Evolutionary conservation across 106 monocot species (phyloP), one percentile per base, ranked within the genome.

Genomic region (Apostasia ramifera): DNA sequence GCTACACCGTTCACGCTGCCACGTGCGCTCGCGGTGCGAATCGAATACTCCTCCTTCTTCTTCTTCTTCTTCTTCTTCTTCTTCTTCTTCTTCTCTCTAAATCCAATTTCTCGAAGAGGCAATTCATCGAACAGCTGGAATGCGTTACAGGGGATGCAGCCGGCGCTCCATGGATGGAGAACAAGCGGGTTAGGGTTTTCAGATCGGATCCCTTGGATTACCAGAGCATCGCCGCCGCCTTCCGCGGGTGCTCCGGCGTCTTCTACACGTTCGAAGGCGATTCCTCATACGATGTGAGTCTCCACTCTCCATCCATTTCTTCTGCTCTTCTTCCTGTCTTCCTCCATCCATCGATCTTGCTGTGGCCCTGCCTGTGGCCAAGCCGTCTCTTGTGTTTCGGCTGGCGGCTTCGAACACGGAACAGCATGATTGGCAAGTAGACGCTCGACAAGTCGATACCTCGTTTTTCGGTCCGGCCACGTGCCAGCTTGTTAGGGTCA

Each of bases 1-100:
- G 91, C 1, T 91, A 95, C 84, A 72, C 74, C 54, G 95, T 95
- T 46, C 91, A 95, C 42, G 95, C 91, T 13, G 86, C 95, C 5
- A 50, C 80, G 45, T 88, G 73, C 47, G 70, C 63, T 66, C 63
- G 54, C 39, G 81, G 81, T 84, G 26, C 3, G 8, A 41, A 1
- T 52, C 46, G 10, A 52, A 9, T 62, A n/a, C 70, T 43, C 6
- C 12, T 6, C 45, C 6, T 47, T 47, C 8, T 41, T 8, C 3
- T 13, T 40, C 4, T 6, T 66, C 1, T 66, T 7, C 6, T 6
- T 6, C 41, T 42, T 0, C 2, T 44, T 2, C 3, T 10, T 70
- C 15, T 56, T 14, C 9, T 66, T 49, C 11, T 48, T 7, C 44
- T 61, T 3, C 14, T 9, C 6, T 66, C 37, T 26, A 12, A 2